Conservation (phyloP, 495 filamentous ascomycete species). For the Annulohypoxylon bovei region DNA sequence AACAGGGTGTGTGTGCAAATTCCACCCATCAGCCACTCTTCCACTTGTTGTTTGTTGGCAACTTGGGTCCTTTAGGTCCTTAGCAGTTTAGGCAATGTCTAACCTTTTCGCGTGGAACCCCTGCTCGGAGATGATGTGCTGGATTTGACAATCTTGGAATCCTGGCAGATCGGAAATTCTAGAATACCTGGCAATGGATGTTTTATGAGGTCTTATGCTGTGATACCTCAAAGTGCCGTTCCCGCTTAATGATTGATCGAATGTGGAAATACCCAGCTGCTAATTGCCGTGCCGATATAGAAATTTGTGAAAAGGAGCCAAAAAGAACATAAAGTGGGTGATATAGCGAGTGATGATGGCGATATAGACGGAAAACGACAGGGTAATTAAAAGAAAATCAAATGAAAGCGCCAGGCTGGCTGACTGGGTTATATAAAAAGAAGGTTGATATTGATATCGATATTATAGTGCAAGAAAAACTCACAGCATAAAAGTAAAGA, state of each 20-base stretch:
- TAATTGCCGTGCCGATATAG: conserved; percentile 16
- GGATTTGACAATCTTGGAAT: conserved; percentile 32
- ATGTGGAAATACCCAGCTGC: conserved; percentile 23
- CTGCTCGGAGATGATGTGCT: conserved; percentile 37
- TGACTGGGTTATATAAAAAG: background rate
- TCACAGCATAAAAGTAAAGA: conserved; percentile 80
- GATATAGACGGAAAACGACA: conserved; percentile 11
- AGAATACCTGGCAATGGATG: conserved; percentile 33
- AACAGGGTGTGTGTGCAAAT: background rate
- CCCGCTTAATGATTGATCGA: conserved; percentile 9
- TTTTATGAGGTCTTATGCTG: conserved; percentile 32
- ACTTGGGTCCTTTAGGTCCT: background rate
- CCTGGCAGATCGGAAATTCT: conserved; percentile 36
- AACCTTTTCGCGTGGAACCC: conserved; percentile 45
- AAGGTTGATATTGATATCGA: background rate
- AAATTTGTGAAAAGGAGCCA: background rate
- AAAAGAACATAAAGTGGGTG: conserved; percentile 5
- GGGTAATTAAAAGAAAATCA: conserved; percentile 17
- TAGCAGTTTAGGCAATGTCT: conserved; percentile 27
- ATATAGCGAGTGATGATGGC: conserved; percentile 6
- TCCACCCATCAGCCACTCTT: background rate
- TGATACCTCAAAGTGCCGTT: conserved; percentile 9
- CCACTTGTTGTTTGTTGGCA: conserved; percentile 17
- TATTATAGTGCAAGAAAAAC: conserved; percentile 53
- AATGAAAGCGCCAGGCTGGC: conserved; percentile 39